Evolutionary conservation across 176 grass and related monocot genomes (phyloP), one percentile per base, ranked within the genome.

Genomic region (Chrysopogon serrulatus): DNA sequence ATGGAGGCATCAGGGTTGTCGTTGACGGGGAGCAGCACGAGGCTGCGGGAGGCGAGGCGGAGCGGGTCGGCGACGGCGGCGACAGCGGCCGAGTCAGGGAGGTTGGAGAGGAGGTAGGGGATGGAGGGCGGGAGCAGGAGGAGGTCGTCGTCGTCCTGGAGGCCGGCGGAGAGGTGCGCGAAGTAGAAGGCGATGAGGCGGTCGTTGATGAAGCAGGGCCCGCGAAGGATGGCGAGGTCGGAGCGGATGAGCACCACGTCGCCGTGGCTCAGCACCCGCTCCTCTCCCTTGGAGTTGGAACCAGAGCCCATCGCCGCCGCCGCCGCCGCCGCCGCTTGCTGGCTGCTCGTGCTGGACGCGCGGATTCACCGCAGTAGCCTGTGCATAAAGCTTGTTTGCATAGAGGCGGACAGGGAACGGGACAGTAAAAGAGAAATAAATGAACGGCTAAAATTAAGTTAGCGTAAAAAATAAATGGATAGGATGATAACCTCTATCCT

Each of bases 111-210:
- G 73, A 94, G 90, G 75, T 86, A 95, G 85, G 92, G 65, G 75
- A 98, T 72, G 75, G 90, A 88, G 6, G 95, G 90, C 6, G 92
- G 84, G 23, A 95, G 71, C 11, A 95, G 88, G 53, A 98, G 89
- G 71, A 92, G 65, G 73, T 76, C 75, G 26, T 61, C 45, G 74
- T 18, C 80, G 81, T 18, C 17, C 51, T 40, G 11, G 34, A 42
- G n/a, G 33, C 12, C 10, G 60, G 81, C 34, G 82, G 85, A 57
- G 77, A 87, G 82, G 76, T 91, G 67, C n/a, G 86, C 72, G 47
- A 91, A 59, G 78, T 90, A 95, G 95, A 95, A 95, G 71, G 84
- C 84, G 72, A 98, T 86, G 60, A 98, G 82, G 56, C 91, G 91
- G 82, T 95, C 92, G 82, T 93, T 92, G 74, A 98, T 85, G 88